phyloP scores from a whole-genome alignment of 2,329 filamentous ascomycete species.

The Talaromyces sp. region DNA sequence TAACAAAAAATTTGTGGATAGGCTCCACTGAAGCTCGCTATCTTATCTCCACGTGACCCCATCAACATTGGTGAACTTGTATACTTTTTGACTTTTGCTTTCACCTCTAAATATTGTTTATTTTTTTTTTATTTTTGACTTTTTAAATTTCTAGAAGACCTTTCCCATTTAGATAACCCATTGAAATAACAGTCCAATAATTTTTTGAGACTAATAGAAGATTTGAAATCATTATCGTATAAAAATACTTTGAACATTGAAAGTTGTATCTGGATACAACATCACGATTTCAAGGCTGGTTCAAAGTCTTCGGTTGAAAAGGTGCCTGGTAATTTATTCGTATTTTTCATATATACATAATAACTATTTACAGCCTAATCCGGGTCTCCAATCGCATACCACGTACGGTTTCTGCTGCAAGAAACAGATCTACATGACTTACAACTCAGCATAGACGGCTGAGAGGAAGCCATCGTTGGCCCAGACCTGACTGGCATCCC shows the following conservation, averaged over 20 bases:
- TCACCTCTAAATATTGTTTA: too few species aligned
- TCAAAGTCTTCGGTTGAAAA: neutral
- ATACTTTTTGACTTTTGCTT: too few species aligned
- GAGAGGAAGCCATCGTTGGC: slow-evolving; percentile 52
- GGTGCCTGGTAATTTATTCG: neutral
- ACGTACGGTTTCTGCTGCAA: neutral
- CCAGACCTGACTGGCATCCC: slow-evolving; percentile 60
- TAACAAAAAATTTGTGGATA: slow-evolving; percentile 13
- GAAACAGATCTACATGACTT: neutral
- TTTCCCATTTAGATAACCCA: too few species aligned
- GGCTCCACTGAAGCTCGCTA: slow-evolving; percentile 4
- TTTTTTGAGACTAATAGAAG: too few species aligned
- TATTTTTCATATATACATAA: neutral
- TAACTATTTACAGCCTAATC: neutral
- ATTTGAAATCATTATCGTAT: neutral
- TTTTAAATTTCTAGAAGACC: too few species aligned
- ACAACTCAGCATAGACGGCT: slow-evolving; percentile 25
- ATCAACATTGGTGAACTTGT: too few species aligned
- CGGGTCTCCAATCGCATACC: neutral
- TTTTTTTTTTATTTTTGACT: too few species aligned
- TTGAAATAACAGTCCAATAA: too few species aligned
- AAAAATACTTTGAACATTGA: too few species aligned
- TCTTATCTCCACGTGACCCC: slow-evolving; percentile 11
- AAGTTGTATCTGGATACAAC: too few species aligned
- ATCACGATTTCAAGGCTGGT: neutral